A percentile compares a stretch with the other conserved stretches of the same genome.
Evolutionary conservation across 2,329 filamentous ascomycete genomes (phyloP).

Genomic region (Dactylonectria macrodidyma): DNA sequence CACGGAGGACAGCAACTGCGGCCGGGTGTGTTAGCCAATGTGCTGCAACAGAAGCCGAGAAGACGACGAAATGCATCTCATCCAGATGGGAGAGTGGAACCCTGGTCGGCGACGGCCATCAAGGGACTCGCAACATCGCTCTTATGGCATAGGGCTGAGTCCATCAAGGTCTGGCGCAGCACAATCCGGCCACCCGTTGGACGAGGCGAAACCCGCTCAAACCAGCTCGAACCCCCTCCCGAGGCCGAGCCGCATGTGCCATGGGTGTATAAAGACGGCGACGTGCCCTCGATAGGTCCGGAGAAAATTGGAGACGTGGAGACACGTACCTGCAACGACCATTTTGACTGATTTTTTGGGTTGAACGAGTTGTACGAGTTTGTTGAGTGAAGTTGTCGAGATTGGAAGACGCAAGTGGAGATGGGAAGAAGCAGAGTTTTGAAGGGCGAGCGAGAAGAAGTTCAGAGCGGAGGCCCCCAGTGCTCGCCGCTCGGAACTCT

Average conservation of each 20-base stretch:
- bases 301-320: conserved; percentile 19
- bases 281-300: conserved; percentile 25
- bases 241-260: conserved; percentile 27
- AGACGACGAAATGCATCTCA: conserved; percentile 5
- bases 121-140: conserved; percentile 49
- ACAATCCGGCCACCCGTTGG: conserved; percentile 45
- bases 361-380: conserved; percentile 29
- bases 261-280: conserved; percentile 48
- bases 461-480: conserved; percentile 41
- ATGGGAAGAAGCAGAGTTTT: conserved; percentile 46
- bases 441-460: conserved; percentile 32
- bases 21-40: conserved; percentile 39
- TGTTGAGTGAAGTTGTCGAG: conserved; percentile 37
- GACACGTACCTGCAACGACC: conserved; percentile 92
- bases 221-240: conserved; percentile 61
- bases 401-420: conserved; percentile 42
- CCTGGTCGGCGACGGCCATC: conserved; percentile 45
- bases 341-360: conserved; percentile 78
- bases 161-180: conserved; percentile 61
- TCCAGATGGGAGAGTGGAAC: conserved; percentile 10
- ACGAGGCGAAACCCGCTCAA: conserved; percentile 71
- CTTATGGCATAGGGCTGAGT: conserved; percentile 37
- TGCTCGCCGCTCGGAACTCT: conserved; percentile 36
- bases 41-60: conserved; percentile 6
- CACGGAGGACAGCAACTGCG: conserved; percentile 94